phyloP scores from a whole-genome alignment of 805 yeast genomes.

The Zygosaccharomyces bisporus region DNA sequence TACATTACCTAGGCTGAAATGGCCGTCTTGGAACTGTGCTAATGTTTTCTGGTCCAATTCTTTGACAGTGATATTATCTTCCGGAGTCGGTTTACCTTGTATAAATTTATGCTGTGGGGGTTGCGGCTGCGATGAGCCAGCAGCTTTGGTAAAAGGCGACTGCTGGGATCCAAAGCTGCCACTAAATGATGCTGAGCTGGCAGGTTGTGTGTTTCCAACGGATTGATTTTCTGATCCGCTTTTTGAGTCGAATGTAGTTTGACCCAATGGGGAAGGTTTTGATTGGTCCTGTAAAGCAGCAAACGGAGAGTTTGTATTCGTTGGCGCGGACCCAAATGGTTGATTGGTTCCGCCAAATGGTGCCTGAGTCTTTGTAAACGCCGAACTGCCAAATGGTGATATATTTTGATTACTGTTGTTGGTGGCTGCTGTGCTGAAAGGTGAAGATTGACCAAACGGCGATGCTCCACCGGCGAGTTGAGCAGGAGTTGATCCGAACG shows the following conservation, averaged over 20 bases:
- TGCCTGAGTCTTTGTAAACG: neutral
- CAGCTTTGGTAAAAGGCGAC: conserved; percentile 5
- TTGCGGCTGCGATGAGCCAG: neutral
- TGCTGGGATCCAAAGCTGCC: conserved; percentile 1
- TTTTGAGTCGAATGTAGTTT: conserved; percentile 1
- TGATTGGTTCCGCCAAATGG: conserved; percentile 8
- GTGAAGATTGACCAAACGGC: conserved; percentile 1
- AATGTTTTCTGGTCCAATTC: conserved; percentile 44
- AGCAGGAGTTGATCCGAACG: conserved; percentile 12
- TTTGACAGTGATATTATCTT: conserved; percentile 27
- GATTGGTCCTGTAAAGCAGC: conserved; percentile 9
- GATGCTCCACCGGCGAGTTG: neutral
- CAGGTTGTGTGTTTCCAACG: conserved; percentile 5
- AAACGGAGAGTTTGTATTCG: conserved; percentile 10
- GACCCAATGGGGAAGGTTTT: conserved; percentile 2
- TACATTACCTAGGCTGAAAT: conserved; percentile 56
- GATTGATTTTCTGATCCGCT: neutral
- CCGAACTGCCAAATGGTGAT: conserved; percentile 13
- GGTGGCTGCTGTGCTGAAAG: too few species aligned
- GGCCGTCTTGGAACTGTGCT: conserved; percentile 45
- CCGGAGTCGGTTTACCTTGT: conserved; percentile 38
- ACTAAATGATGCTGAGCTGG: conserved; percentile 1
- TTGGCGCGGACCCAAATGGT: conserved; percentile 10
- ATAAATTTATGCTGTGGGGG: conserved; percentile 22
- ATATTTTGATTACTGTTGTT: conserved; percentile 3